Percentiles rank a stretch among this genome's conserved stretches.
Evolutionary conservation across 75 land plant species (phyloP).

Genomic region (Cunninghamia lanceolata): DNA sequence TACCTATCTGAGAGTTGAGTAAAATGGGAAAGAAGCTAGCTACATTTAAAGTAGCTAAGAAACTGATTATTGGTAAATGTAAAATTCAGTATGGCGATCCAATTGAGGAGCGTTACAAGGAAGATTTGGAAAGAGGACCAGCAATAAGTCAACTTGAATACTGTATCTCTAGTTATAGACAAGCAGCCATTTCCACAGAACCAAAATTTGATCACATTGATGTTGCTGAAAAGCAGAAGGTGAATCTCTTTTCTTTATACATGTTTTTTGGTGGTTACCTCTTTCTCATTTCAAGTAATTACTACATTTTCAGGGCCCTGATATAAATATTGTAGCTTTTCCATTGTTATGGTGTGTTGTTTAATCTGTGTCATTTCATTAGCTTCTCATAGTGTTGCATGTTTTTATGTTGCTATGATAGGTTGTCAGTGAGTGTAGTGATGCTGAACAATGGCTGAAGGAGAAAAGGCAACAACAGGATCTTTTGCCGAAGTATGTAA

Average conservation of each 20-base stretch:
- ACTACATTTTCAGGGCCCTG: too few species aligned
- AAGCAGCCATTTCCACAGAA: conserved; percentile 60
- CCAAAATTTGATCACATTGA: conserved; percentile 60
- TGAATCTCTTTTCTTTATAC: not conserved
- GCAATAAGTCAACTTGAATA: conserved; percentile 60
- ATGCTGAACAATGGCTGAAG: conserved; percentile 80
- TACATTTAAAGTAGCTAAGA: not conserved
- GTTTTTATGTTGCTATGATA: conserved; percentile 10
- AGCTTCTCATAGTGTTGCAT: not conserved
- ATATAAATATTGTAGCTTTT: not conserved
- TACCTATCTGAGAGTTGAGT: not conserved
- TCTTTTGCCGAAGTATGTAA: conserved; percentile 60
- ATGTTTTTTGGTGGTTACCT: not conserved
- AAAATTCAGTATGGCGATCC: conserved; percentile 81
- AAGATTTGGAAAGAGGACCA: conserved; percentile 57
- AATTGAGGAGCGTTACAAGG: conserved; percentile 79
- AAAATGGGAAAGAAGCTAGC: not conserved
- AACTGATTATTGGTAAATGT: not conserved
- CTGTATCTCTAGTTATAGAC: conserved; percentile 86
- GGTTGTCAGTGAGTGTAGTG: conserved; percentile 77
- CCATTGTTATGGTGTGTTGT: not conserved
- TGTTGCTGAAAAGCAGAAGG: conserved; percentile 48
- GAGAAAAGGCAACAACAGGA: conserved; percentile 84
- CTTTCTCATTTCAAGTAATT: not conserved
- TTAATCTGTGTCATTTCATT: not conserved